phyloP scores from a whole-genome alignment of 2,329 filamentous ascomycete species.

The Claviceps maximensis region DNA sequence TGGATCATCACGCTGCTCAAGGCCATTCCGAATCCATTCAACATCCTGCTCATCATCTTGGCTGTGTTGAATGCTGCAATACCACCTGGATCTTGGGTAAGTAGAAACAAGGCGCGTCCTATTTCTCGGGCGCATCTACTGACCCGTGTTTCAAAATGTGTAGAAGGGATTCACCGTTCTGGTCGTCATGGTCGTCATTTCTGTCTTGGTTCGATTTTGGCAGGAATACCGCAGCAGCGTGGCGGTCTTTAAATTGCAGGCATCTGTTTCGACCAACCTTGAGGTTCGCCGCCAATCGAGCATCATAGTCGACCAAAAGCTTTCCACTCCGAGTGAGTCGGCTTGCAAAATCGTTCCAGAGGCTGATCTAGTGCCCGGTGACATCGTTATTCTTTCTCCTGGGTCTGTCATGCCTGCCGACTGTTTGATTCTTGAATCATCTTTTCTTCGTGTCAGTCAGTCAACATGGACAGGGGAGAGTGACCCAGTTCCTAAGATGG shows the following conservation, averaged over 20 bases:
- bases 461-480: conserved; percentile 19
- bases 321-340: neutral
- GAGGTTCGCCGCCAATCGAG: conserved; percentile 9
- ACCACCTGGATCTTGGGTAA: conserved; percentile 10
- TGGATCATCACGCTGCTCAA: conserved; percentile 15
- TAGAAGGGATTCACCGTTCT: conserved; percentile 13
- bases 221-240: conserved; percentile 16
- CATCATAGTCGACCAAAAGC: neutral
- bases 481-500: conserved; percentile 13
- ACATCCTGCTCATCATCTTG: conserved; percentile 12
- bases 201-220: conserved; percentile 16
- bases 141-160: neutral
- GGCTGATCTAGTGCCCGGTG: conserved; percentile 13
- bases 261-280: conserved; percentile 12
- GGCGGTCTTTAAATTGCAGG: conserved; percentile 14
- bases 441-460: conserved; percentile 16
- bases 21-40: conserved; percentile 16
- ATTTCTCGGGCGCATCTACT: neutral
- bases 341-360: conserved; percentile 5
- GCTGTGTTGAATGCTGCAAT: conserved; percentile 14
- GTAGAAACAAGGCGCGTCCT: neutral
- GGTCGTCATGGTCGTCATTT: conserved; percentile 14
- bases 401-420: conserved; percentile 16
- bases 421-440: conserved; percentile 15
- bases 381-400: conserved; percentile 12